phyloP scores from a whole-genome alignment of 164 flowering plant genomes.

The Echeveria elegans region DNA sequence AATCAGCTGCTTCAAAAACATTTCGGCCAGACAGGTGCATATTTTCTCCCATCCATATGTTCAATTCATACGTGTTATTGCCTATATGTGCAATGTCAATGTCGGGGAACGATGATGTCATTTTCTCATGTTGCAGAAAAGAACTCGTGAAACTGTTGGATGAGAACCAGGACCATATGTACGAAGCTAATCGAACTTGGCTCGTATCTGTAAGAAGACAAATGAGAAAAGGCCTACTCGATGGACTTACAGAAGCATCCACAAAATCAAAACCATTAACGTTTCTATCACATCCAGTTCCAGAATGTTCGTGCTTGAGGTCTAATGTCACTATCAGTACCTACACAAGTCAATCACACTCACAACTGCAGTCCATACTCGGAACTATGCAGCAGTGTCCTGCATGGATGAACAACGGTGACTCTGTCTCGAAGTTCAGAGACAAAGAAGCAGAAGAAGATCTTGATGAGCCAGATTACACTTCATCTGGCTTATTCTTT shows the following conservation, averaged over 20 bases:
- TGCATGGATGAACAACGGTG: constrained; percentile 49
- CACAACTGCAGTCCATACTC: constrained; percentile 25
- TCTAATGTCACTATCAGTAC: constrained; percentile 11
- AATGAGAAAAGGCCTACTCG: constrained; percentile 40
- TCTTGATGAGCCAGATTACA: constrained; percentile 52
- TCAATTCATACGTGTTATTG: neutral
- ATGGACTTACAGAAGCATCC: constrained; percentile 51
- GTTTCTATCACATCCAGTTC: constrained; percentile 79
- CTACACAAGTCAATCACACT: constrained; percentile 20
- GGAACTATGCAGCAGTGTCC: constrained; percentile 52
- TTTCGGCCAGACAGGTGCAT: constrained; percentile 55
- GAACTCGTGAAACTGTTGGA: constrained; percentile 43
- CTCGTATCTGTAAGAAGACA: constrained; percentile 52
- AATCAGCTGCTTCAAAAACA: constrained; percentile 69
- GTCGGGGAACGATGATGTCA: neutral
- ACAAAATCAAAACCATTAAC: constrained; percentile 43
- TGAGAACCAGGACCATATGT: constrained; percentile 51
- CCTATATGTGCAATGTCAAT: too few relatives aligned
- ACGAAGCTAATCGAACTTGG: constrained; percentile 81
- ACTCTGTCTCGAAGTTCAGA: constrained; percentile 15
- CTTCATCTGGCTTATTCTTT: constrained; percentile 41
- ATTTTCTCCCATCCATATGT: neutral
- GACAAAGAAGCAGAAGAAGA: constrained; percentile 67
- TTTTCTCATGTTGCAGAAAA: constrained; percentile 33
- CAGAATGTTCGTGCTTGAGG: constrained; percentile 74